phyloP scores from a whole-genome alignment of 176 grass and related monocot species.

The Sorghum bicolor region Sorghum_bicolor_NCBIv3 NC_012872.2:3988001-3988500 shows the following conservation, averaged over 20 bases:
- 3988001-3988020: not conserved
- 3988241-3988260: not conserved
- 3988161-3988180: not conserved
- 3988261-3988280: too few species aligned
- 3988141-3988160: not conserved
- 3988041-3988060: not conserved
- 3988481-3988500: not conserved
- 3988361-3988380: not conserved
- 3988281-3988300: too few species aligned
- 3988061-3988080: not conserved
- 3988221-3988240: not conserved
- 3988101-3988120: not conserved
- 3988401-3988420: not conserved
- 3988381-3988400: not conserved
- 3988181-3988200: not conserved
- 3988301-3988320: not conserved
- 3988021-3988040: not conserved
- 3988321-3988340: not conserved
- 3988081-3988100: not conserved
- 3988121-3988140: not conserved
- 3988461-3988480: not conserved
- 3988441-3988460: not conserved
- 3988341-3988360: not conserved
- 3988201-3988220: not conserved
- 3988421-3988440: not conserved